These are phyloP conservation scores for Botryotinia convoluta DNA, from an alignment of 2,329 filamentous ascomycete genomes.

Conservation along the genomic window DNA sequence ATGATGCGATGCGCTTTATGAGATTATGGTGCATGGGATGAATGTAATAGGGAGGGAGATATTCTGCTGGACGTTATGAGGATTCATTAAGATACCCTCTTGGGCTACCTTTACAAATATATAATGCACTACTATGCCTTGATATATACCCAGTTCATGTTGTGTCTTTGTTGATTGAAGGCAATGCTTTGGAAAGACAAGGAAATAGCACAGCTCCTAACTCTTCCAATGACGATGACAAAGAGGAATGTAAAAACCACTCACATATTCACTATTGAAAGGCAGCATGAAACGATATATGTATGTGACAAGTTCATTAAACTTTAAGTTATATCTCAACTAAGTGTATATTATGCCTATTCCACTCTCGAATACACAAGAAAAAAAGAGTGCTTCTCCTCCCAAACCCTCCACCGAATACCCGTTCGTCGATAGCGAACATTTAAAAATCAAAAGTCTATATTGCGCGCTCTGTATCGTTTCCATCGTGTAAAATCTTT, in stretches of 20 bases:
- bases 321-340: conserved; percentile 14
- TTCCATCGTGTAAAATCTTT: conserved; percentile 13
- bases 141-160: background rate
- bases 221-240: no score
- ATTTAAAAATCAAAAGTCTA: conserved; percentile 15
- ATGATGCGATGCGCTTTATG: conserved; percentile 2
- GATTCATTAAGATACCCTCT: background rate
- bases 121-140: background rate
- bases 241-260: background rate
- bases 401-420: background rate
- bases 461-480: conserved; percentile 11
- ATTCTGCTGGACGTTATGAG: background rate
- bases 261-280: background rate
- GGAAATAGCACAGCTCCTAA: background rate
- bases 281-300: background rate
- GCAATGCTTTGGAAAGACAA: background rate
- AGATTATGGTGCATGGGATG: background rate
- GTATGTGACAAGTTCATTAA: conserved; percentile 13
- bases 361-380: conserved; percentile 5
- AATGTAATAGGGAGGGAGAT: background rate
- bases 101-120: background rate
- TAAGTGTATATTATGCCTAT: conserved; percentile 12
- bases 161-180: background rate
- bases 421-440: background rate
- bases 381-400: background rate